Percentiles rank a stretch among this genome's conserved stretches.
Conservation (phyloP, 345 rosid genomes). For the Tarenaya hassleriana region DNA sequence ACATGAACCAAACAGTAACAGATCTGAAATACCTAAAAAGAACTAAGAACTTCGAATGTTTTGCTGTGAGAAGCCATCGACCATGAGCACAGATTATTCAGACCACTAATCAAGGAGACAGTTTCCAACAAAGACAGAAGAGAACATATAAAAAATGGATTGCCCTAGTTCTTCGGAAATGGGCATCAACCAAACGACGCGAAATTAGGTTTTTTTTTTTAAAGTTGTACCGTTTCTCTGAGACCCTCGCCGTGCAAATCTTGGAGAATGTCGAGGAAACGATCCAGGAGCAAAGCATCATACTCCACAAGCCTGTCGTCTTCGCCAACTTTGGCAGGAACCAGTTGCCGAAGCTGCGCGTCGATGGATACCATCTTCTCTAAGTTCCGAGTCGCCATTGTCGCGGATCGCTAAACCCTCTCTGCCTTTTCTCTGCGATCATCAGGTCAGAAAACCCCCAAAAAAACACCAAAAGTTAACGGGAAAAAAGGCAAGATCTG, state of each 20-base stretch:
- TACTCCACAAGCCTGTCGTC: constrained; percentile 93
- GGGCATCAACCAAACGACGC: not conserved
- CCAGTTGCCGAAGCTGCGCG: constrained; percentile 79
- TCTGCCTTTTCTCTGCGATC: constrained; percentile 19
- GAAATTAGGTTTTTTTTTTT: too few species aligned
- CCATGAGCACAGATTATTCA: too few species aligned
- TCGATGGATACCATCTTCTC: constrained; percentile 95
- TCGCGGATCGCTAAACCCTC: not conserved
- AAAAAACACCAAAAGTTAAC: not conserved
- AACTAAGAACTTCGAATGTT: too few species aligned
- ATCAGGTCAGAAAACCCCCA: not conserved
- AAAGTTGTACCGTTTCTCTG: constrained; percentile 61
- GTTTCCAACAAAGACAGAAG: too few species aligned
- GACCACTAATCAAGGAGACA: too few species aligned
- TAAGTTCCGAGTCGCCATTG: constrained; percentile 50
- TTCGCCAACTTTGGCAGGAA: constrained; percentile 81
- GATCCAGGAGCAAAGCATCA: constrained; percentile 89
- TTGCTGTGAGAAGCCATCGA: too few species aligned
- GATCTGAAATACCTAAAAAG: too few species aligned
- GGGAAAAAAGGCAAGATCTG: constrained; percentile 5
- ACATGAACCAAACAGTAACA: too few species aligned
- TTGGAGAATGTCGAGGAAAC: constrained; percentile 93
- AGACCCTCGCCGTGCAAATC: constrained; percentile 96
- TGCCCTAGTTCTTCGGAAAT: not conserved
- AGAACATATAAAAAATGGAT: not conserved